Conservation (phyloP, 2,329 filamentous ascomycete genomes). For the Pseudopithomyces chartarum region DNA sequence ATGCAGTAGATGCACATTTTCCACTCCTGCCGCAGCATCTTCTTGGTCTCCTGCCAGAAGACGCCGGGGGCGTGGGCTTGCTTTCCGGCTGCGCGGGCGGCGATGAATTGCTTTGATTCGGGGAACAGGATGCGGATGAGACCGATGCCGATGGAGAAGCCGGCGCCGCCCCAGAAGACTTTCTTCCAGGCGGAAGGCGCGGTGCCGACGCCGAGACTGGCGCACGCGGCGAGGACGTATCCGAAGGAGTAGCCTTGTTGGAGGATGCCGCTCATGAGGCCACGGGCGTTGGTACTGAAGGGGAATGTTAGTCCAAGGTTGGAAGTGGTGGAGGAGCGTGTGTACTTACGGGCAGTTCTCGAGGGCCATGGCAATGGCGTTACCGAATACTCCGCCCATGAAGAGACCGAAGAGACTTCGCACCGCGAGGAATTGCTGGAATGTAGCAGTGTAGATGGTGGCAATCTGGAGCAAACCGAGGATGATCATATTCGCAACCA, state of each 20-base stretch:
- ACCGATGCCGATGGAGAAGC: conserved; percentile 70
- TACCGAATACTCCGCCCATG: conserved; percentile 82
- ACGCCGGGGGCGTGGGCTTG: conserved; percentile 50
- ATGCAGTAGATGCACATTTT: conserved; percentile 77
- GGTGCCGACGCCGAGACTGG: conserved; percentile 74
- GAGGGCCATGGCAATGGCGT: conserved; percentile 77
- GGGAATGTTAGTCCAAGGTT: conserved; percentile 23
- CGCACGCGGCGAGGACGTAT: conserved; percentile 77
- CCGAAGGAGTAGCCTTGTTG: conserved; percentile 84
- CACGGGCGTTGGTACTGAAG: conserved; percentile 66
- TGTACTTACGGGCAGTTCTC: conserved; percentile 69
- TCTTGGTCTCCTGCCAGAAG: conserved; percentile 72
- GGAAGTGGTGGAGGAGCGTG: conserved; percentile 7
- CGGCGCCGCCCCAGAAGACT: conserved; percentile 74
- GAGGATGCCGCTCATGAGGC: conserved; percentile 80
- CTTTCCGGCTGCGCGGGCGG: conserved; percentile 66
- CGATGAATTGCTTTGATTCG: conserved; percentile 76
- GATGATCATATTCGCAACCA: conserved; percentile 79
- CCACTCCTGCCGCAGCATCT: conserved; percentile 74
- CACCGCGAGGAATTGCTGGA: conserved; percentile 75
- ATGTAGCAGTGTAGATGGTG: conserved; percentile 76
- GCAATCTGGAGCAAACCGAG: conserved; percentile 73
- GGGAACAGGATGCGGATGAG: conserved; percentile 71
- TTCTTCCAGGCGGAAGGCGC: conserved; percentile 71
- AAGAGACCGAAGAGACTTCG: conserved; percentile 75